These are phyloP conservation scores for Syncephalastrum contaminatum DNA, from an alignment of 371 early-diverging fungal genomes.

Conservation along the genomic window DNA sequence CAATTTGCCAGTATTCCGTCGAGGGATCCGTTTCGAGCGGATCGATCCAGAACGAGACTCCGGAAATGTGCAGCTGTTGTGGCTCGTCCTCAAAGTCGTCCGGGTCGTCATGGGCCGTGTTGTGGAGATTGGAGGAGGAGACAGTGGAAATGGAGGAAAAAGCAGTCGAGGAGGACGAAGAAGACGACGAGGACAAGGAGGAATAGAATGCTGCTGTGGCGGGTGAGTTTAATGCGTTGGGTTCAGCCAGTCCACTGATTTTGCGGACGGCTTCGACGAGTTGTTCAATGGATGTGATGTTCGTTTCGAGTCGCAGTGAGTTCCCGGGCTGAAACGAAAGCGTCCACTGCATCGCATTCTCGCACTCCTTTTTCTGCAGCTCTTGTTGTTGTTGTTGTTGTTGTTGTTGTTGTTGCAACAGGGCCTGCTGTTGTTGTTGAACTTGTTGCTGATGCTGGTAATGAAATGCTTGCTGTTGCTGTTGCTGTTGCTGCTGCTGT, in stretches of 20 bases:
- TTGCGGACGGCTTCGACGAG: conserved; percentile 49
- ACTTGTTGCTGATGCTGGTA: conserved; percentile 2
- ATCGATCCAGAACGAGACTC: conserved; percentile 13
- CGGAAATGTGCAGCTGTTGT: no score
- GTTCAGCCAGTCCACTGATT: conserved; percentile 30
- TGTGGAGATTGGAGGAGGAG: neutral
- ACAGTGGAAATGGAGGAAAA: no score
- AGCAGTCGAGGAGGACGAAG: neutral
- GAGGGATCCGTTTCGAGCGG: conserved; percentile 29
- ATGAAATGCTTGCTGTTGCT: neutral
- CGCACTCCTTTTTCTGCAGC: conserved; percentile 5
- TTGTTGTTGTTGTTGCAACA: neutral
- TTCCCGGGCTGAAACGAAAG: conserved; percentile 43
- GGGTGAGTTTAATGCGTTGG: neutral
- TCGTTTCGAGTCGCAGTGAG: conserved; percentile 43
- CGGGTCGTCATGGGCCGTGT: neutral
- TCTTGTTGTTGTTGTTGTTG: neutral
- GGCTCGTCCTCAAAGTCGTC: no score
- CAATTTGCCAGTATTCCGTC: conserved; percentile 41
- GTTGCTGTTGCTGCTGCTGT: conserved; percentile 7
- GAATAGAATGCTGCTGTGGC: neutral
- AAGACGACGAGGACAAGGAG: neutral
- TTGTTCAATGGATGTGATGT: conserved; percentile 50
- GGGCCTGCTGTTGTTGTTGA: conserved; percentile 8
- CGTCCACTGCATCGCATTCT: conserved; percentile 40